phyloP scores from a whole-genome alignment of 2,329 filamentous ascomycete species.

The Teratosphaeria epicoccoides region DNA sequence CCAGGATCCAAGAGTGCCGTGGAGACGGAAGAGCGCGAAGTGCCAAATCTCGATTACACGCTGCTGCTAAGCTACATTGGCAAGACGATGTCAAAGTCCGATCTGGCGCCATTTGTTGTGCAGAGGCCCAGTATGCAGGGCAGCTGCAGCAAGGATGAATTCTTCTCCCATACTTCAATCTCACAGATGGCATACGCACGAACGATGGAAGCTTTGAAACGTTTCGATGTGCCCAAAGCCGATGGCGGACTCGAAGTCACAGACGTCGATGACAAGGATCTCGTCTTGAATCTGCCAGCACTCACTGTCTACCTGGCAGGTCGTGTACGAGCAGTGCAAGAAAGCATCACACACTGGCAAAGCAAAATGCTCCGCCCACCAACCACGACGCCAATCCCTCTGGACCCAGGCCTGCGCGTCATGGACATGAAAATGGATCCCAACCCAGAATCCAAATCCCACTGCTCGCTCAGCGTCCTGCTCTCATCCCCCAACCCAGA shows the following conservation, averaged over 20 bases:
- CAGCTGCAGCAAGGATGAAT: background rate
- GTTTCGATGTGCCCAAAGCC: constrained; percentile 1
- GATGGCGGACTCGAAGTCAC: constrained; percentile 4
- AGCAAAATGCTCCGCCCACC: constrained; percentile 21
- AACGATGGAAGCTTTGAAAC: constrained; percentile 11
- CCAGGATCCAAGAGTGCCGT: constrained; percentile 48
- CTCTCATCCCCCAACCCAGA: background rate
- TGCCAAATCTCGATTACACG: constrained; percentile 57
- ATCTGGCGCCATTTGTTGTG: constrained; percentile 3
- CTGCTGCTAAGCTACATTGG: constrained; percentile 70
- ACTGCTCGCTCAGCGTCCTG: background rate
- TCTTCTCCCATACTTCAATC: constrained; percentile 6
- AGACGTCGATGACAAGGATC: constrained; percentile 8
- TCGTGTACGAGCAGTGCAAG: constrained; percentile 16
- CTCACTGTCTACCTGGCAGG: constrained; percentile 16
- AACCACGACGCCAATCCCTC: background rate
- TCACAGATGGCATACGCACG: constrained; percentile 12
- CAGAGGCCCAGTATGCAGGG: background rate
- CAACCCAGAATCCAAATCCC: background rate
- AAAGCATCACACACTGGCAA: constrained; percentile 35
- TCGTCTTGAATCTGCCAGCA: constrained; percentile 19
- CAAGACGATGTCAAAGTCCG: constrained; percentile 29
- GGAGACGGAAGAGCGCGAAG: constrained; percentile 68
- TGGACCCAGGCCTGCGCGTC: background rate
- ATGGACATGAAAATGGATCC: constrained; percentile 1